Evolutionary conservation across 1,284 basidiomycete species (phyloP), one percentile per base, ranked within the genome.

Genomic region (Phellinidium pouzarii): DNA sequence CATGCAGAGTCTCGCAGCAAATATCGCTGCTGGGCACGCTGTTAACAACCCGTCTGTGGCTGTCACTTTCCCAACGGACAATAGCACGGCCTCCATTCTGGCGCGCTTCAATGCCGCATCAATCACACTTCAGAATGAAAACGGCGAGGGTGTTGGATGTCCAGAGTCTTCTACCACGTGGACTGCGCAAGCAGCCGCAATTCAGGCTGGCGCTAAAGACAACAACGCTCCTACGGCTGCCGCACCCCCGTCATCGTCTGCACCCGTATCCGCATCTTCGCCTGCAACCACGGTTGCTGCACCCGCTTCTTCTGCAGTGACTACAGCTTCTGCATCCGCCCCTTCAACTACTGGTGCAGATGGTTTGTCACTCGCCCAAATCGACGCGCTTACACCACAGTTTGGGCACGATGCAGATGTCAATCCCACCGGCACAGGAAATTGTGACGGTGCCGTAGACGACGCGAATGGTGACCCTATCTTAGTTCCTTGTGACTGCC

Each of bases 401-500:
- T 60, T 66, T 20, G 64, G 64, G 5, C 58, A 64, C 44, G 31
- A 38, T 37, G 52, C 61, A 43, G 60, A 61, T 27, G 53, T 60
- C 6, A 59, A 59, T 55, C 65, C 65, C 11, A 62, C 62, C 25
- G 64, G 65, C n/a, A 62, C 65, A 8, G 65, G 66, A 8, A 60
- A 68, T 49, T 70, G 68, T 50, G 68, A 70, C 44, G 68, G 68
- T 44, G 62, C 64, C 7, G 60, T 66, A 8, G 60, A 62, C 27
- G 61, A 60, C 14, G 59, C 62, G 1, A 42, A 65, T 43, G 66
- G 68, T 22, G 52, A 65, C 49, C 67, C 67, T 23, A 63, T 71
- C 64, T 65, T 66, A 59, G 61, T 73, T 22, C 71, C 71, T 0
- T 73, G 71, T 61, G 40, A 56, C 31, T 73, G 71, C 62, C 71